phyloP scores from a whole-genome alignment of 1,284 basidiomycete genomes.

The Fomitopsis schrenkii region DNA sequence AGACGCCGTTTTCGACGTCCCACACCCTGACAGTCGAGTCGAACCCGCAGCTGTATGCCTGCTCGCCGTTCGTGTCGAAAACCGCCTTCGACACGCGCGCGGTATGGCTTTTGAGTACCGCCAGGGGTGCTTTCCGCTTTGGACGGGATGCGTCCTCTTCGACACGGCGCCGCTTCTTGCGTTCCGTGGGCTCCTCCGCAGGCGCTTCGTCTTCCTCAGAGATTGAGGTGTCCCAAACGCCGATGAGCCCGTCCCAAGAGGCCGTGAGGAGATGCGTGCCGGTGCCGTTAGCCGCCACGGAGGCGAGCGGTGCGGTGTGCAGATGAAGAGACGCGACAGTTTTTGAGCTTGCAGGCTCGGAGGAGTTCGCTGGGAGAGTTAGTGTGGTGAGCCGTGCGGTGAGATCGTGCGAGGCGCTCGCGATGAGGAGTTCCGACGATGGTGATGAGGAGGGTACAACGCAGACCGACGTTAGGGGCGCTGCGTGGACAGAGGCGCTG shows the following conservation, averaged over 20 bases:
- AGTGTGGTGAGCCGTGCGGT: conserved; percentile 64
- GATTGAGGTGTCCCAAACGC: conserved; percentile 69
- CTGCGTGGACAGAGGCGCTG: conserved; percentile 50
- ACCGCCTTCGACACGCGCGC: conserved; percentile 65
- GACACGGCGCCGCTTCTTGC: conserved; percentile 55
- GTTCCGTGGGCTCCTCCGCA: conserved; percentile 30
- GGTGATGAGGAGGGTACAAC: conserved; percentile 44
- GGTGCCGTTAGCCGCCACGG: conserved; percentile 48
- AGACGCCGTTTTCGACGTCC: conserved; percentile 69
- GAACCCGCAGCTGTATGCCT: conserved; percentile 69
- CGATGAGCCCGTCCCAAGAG: conserved; percentile 79
- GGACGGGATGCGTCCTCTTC: conserved; percentile 23
- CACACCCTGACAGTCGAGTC: conserved; percentile 74
- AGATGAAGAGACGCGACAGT: conserved; percentile 65
- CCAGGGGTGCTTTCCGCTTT: conserved; percentile 58
- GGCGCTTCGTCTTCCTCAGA: conserved; percentile 61
- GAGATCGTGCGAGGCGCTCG: conserved; percentile 83
- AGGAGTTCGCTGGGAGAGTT: conserved; percentile 29
- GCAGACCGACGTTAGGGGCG: conserved; percentile 72
- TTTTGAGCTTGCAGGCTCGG: conserved; percentile 27
- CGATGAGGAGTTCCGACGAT: conserved; percentile 51
- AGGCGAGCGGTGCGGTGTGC: conserved; percentile 73
- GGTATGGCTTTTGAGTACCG: conserved; percentile 72
- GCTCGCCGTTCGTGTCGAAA: conserved; percentile 34
- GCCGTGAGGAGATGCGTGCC: conserved; percentile 67